Percentiles rank a stretch among this genome's conserved stretches.
Evolutionary conservation across 345 rosid species (phyloP).

Genomic region (Mangifera indica): DNA sequence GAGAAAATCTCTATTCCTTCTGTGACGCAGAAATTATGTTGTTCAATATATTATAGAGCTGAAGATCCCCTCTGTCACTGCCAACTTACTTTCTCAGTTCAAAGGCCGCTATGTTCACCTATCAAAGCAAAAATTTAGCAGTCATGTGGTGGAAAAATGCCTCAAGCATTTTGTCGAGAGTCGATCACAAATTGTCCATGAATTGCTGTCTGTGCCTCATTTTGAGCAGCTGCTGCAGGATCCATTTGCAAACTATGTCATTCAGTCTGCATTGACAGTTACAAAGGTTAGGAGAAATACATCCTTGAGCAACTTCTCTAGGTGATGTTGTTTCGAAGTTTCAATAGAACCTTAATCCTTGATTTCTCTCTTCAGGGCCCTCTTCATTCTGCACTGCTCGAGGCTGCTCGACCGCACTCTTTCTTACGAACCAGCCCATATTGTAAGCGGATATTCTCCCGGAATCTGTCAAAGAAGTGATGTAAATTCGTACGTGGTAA

Average conservation of each 20-base stretch:
- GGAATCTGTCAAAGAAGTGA: conserved; percentile 52
- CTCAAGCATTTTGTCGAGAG: conserved; percentile 48
- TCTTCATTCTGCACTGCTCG: conserved; percentile 45
- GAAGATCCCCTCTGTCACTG: conserved; percentile 34
- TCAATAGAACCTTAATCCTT: conserved; percentile 4
- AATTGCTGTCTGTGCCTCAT: conserved; percentile 47
- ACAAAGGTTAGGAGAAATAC: conserved; percentile 40
- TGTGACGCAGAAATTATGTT: conserved; percentile 64
- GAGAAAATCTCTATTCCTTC: not conserved
- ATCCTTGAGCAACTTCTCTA: not conserved
- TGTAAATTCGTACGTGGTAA: conserved; percentile 17
- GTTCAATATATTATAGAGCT: conserved; percentile 66
- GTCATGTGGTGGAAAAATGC: conserved; percentile 76
- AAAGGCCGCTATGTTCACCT: conserved; percentile 55
- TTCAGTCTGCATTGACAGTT: conserved; percentile 63
- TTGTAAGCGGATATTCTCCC: conserved; percentile 70
- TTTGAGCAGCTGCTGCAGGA: conserved; percentile 71
- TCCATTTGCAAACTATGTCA: conserved; percentile 75
- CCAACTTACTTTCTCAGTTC: conserved; percentile 44
- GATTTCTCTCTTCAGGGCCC: conserved; percentile 43
- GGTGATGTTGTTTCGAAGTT: not conserved
- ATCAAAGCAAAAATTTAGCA: conserved; percentile 69
- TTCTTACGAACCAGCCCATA: conserved; percentile 58
- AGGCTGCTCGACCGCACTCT: conserved; percentile 44
- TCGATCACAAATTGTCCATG: conserved; percentile 51